Percentiles rank a stretch among this genome's conserved stretches.
These are phyloP conservation scores for Russula brevipes DNA, from an alignment of 768 basidiomycete genomes.

Conservation along the genomic window DNA sequence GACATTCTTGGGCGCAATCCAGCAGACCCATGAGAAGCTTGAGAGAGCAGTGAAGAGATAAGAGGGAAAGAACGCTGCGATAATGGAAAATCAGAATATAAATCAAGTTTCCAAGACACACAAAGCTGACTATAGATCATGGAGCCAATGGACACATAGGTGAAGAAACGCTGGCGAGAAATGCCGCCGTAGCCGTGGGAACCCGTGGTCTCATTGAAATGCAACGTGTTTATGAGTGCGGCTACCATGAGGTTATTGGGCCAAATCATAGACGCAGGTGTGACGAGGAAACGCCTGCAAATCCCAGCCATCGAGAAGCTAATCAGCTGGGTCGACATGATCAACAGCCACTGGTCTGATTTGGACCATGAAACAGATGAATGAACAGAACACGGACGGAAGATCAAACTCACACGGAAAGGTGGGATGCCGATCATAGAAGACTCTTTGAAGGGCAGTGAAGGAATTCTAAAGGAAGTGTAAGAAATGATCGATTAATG, in stretches of 20 bases:
- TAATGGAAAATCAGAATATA: not conserved
- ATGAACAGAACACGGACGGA: too few relatives aligned
- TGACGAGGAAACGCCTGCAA: conserved; percentile 42
- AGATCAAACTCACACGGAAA: conserved; percentile 31
- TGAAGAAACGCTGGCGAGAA: conserved; percentile 51
- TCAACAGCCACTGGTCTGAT: conserved; percentile 36
- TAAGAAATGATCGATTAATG: not conserved
- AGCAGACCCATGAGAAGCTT: conserved; percentile 46
- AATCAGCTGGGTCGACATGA: conserved; percentile 41
- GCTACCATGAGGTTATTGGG: conserved; percentile 40
- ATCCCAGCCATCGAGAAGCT: conserved; percentile 43
- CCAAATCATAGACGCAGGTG: conserved; percentile 44
- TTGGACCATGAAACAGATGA: not conserved
- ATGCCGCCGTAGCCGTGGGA: conserved; percentile 43
- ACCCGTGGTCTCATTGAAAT: conserved; percentile 38
- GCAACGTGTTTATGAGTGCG: conserved; percentile 44
- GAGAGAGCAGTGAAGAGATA: conserved; percentile 29
- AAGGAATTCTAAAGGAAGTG: conserved; percentile 36
- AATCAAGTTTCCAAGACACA: conserved; percentile 45
- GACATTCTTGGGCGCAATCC: conserved; percentile 68
- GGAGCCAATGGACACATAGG: conserved; percentile 37
- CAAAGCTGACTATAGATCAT: conserved; percentile 49
- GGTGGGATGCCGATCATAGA: conserved; percentile 38
- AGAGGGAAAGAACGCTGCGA: conserved; percentile 5
- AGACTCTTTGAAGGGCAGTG: conserved; percentile 42